These are phyloP conservation scores for Candida krabiensis DNA, from an alignment of 805 yeast species.

Conservation along the genomic window DNA sequence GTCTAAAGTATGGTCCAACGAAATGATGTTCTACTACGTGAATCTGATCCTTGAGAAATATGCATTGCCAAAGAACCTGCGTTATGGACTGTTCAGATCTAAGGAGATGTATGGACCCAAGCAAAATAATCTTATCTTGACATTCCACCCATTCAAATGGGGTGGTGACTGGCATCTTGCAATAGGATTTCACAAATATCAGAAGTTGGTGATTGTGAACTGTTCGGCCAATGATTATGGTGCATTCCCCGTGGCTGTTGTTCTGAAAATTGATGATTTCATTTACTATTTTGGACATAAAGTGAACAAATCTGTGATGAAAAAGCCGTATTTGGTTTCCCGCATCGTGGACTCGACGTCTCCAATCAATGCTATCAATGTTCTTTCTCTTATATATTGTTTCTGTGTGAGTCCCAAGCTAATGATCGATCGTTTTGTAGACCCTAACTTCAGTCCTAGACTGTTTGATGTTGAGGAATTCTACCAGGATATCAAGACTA, in stretches of 20 bases:
- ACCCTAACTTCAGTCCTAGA: slow-evolving; percentile 22
- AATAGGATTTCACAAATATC: slow-evolving; percentile 25
- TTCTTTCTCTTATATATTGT: slow-evolving; percentile 28
- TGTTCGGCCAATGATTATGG: slow-evolving; percentile 18
- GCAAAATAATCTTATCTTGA: slow-evolving; percentile 15
- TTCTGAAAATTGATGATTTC: slow-evolving; percentile 28
- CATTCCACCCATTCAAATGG: slow-evolving; percentile 34
- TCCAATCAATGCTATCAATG: slow-evolving; percentile 29
- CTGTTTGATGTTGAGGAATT: slow-evolving; percentile 30
- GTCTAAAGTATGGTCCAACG: slow-evolving; percentile 26
- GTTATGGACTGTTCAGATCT: slow-evolving; percentile 24
- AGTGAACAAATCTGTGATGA: slow-evolving; percentile 27
- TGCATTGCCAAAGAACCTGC: slow-evolving; percentile 8
- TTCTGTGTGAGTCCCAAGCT: slow-evolving; percentile 26
- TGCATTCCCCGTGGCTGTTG: slow-evolving; percentile 26
- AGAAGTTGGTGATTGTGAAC: slow-evolving; percentile 28
- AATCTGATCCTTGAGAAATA: slow-evolving; percentile 30
- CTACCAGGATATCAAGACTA: slow-evolving; percentile 21
- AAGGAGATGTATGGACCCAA: slow-evolving; percentile 30
- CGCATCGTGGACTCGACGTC: slow-evolving; percentile 27
- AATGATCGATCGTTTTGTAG: slow-evolving; percentile 21
- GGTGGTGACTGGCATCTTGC: slow-evolving; percentile 35
- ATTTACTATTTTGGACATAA: slow-evolving; percentile 28
- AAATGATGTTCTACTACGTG: slow-evolving; percentile 30
- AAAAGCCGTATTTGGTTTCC: slow-evolving; percentile 23